Base-by-base conservation (phyloP, 2,329 filamentous ascomycete species). In the Aspergillus awamori region DNA sequence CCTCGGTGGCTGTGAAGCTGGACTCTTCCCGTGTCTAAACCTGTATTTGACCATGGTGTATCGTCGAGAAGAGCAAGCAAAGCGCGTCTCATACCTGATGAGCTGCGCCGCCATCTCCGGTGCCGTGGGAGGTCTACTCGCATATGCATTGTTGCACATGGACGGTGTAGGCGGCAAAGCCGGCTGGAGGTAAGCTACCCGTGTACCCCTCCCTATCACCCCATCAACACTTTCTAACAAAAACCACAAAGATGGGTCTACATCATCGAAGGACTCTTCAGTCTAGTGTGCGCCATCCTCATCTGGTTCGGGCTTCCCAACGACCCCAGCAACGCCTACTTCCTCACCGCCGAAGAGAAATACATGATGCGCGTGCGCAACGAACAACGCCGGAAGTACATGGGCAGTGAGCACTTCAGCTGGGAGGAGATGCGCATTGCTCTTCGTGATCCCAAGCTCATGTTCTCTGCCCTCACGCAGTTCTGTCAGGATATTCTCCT, bases 401-500 rank as follows among this genome's bases (percentile, higher is more conserved):
- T 82, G 76, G 81, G 83, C 38, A 77, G 73, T 39, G 80, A 81
- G 4, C 71, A 81, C 15, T 85, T 86, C 60, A 78, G 75, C 59
- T 84, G 80, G 82, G 71, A 74, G 5, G 83, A 86, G 66, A 76
- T 86, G 53, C 71, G 71, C 45, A 80, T 79, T 22, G 81, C 79
- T 0, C 61, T 83, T 7, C 72, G 69, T 11, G 84, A 86, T 60
- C 79, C 80, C 1, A 86, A 86, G 65, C 68, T 85, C 2, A 82
- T 81, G 58, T 71, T 85, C 49, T 83, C 79, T 59, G 80, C 78
- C 5, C 62, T 72, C 24, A 82, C 82, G 17, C 82, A 84, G 51
- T 84, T 85, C 68, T 84, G 81, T 54, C 79, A 82, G 60, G 81
- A 84, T 60, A 81, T 83, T 26, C 71, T 83, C 47, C 75, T 84